Evolutionary conservation across 805 yeast species (phyloP), one percentile per base, ranked within the genome.

Genomic region (Lipomyces starkeyi): DNA sequence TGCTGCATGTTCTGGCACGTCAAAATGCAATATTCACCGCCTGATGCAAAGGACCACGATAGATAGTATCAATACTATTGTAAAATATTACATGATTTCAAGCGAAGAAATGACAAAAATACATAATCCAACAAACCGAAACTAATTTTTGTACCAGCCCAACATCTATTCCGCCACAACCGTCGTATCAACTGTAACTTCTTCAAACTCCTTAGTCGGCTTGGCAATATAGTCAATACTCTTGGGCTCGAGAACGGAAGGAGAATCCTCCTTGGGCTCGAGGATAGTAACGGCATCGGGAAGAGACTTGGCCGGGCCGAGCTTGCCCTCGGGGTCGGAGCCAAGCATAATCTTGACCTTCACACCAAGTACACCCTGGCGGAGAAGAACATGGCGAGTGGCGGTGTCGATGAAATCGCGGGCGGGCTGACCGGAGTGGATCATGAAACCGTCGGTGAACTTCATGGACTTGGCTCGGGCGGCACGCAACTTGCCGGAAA

Each of bases 401-500:
- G 99, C 99, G 82, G 88, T 85, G 85, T 95, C 99, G 82, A 95
- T 95, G 90, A 95, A 95, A 83, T 95, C 99, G 78, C 87, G 89
- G 84, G 94, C 95, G 86, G 99, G 99, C 88, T 95, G 99, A 91
- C 99, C 99, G 81, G 98, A 93, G 95, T 95, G 99, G 89, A 95
- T 95, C 95, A 95, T 91, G 97, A 95, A 95, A 88, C 99, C 99
- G 83, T 94, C 98, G 83, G 95, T 90, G 90, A 94, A 95, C 87
- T 95, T 95, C 97, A 95, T 97, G 81, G 98, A 89, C 91, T 95
- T 95, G 80, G 99, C 99, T 89, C 99, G 93, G 80, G 98, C 99
- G 85, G 97, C 99, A 88, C 98, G 92, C 84, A 96, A 90, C 87
- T 95, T 95, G 90, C 99, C 99, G 78, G 98, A 93, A 82, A 95